Evolutionary conservation across 345 rosid genomes (phyloP).

Genomic region (Cardamine occulta): DNA sequence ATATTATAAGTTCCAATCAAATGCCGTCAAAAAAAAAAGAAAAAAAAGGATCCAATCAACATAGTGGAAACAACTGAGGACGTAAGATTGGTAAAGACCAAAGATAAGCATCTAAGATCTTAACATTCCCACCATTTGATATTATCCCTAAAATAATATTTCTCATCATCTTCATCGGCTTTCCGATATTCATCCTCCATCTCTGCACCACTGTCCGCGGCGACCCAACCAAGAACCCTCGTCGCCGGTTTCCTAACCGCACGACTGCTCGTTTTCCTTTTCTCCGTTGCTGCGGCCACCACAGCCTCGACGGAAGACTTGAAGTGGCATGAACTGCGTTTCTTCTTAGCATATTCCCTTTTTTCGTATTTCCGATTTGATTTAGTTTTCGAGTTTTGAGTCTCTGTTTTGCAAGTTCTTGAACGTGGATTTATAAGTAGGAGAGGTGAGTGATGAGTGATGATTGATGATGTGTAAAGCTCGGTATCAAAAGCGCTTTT

Average conservation of each 20-base stretch:
- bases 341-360: conserved; percentile 35
- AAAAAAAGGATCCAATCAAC: conserved; percentile 43
- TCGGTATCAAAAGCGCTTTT: conserved; percentile 36
- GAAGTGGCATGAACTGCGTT: conserved; percentile 32
- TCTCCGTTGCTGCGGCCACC: conserved; percentile 52
- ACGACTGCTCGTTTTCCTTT: conserved; percentile 58
- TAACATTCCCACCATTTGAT: conserved; percentile 43
- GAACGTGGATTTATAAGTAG: conserved; percentile 33
- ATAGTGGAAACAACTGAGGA: conserved; percentile 76
- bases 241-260: conserved; percentile 70
- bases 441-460: conserved; percentile 36
- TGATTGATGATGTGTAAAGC: conserved; percentile 44
- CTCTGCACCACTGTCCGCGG: conserved; percentile 56
- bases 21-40: too few species aligned
- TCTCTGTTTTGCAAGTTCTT: conserved; percentile 14
- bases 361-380: neutral
- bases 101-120: conserved; percentile 52
- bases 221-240: conserved; percentile 66
- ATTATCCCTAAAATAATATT: conserved; percentile 64
- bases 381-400: neutral
- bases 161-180: conserved; percentile 60
- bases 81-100: conserved; percentile 70
- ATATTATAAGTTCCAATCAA: conserved; percentile 43
- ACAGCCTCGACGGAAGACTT: conserved; percentile 34
- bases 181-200: conserved; percentile 65